Conservation (phyloP, 2,329 filamentous ascomycete species). For the Echinosphaeria canescens region DNA sequence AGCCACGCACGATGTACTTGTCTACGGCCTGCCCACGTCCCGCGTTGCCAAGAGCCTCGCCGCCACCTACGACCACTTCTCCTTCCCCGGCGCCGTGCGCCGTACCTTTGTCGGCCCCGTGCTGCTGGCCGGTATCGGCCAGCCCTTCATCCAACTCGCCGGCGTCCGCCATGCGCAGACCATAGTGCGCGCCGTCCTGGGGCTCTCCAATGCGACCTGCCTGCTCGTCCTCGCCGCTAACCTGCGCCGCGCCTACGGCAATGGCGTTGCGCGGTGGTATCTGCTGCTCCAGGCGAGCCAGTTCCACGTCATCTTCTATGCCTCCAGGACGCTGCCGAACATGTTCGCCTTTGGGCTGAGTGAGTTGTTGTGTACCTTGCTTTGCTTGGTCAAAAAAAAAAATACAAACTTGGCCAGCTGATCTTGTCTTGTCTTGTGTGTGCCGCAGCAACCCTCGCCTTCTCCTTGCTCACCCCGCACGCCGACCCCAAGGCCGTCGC, state of each 20-base stretch:
- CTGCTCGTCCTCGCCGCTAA: conserved; percentile 43
- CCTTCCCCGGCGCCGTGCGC: conserved; percentile 79
- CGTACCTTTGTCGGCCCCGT: conserved; percentile 75
- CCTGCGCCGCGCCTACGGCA: conserved; percentile 47
- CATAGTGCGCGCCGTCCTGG: conserved; percentile 55
- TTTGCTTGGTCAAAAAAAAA: too few species aligned
- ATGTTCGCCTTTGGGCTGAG: conserved; percentile 86
- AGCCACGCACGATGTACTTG: conserved; percentile 73
- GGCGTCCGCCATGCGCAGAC: conserved; percentile 33
- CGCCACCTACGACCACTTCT: conserved; percentile 65
- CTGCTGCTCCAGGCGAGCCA: conserved; percentile 57
- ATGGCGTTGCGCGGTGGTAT: conserved; percentile 55
- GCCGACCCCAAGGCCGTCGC: conserved; percentile 9
- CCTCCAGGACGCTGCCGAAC: conserved; percentile 78
- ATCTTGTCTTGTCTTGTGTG: too few species aligned
- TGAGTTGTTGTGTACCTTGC: too few species aligned
- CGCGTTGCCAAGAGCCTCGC: conserved; percentile 30
- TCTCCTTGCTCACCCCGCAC: conserved; percentile 21
- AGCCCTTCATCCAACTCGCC: conserved; percentile 39
- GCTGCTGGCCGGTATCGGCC: conserved; percentile 49
- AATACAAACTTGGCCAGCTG: too few species aligned
- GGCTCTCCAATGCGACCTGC: conserved; percentile 48
- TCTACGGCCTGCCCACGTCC: conserved; percentile 49
- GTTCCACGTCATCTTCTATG: conserved; percentile 88
- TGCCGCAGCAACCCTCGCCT: conserved; percentile 39